These are phyloP conservation scores for Gnetum montanum DNA, from an alignment of 75 land plant genomes.

Conservation along the genomic window DNA sequence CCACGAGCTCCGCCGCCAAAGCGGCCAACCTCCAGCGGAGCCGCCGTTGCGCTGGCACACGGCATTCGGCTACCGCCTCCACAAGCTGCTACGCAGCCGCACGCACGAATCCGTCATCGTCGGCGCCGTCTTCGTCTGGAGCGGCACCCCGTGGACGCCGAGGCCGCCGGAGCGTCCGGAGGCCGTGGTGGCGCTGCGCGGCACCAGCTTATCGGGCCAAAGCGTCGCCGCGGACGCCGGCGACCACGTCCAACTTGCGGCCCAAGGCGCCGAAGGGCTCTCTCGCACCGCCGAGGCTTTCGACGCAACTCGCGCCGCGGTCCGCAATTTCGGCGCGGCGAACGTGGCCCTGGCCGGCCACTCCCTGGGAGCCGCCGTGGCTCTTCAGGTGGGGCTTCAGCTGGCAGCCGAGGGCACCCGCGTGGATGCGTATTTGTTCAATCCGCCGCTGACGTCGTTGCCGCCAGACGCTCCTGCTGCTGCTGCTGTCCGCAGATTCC, in stretches of 20 bases:
- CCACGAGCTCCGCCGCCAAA: too few species aligned
- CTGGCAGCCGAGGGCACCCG: slow-evolving; percentile 45
- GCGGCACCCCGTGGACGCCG: too few species aligned
- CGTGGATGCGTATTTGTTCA: slow-evolving; percentile 61
- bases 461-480: too few species aligned
- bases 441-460: slow-evolving; percentile 56
- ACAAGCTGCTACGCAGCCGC: too few species aligned
- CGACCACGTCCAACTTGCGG: slow-evolving; percentile 45
- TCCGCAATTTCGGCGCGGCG: slow-evolving; percentile 34
- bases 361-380: slow-evolving; percentile 64
- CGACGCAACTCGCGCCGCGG: slow-evolving; percentile 26
- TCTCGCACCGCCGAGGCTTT: slow-evolving; percentile 32
- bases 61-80: too few species aligned
- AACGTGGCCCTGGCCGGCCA: slow-evolving; percentile 53
- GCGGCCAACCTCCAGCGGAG: too few species aligned
- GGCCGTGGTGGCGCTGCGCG: slow-evolving; percentile 51
- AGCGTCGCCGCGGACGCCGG: slow-evolving; percentile 43
- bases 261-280: slow-evolving; percentile 58
- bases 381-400: slow-evolving; percentile 51
- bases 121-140: too few species aligned
- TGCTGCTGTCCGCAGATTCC: too few species aligned
- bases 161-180: slow-evolving; percentile 55
- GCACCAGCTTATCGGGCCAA: slow-evolving; percentile 39
- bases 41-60: too few species aligned
- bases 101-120: too few species aligned